phyloP scores from a whole-genome alignment of 371 early-diverging fungal genomes.

The Mucor velutinosus region DNA sequence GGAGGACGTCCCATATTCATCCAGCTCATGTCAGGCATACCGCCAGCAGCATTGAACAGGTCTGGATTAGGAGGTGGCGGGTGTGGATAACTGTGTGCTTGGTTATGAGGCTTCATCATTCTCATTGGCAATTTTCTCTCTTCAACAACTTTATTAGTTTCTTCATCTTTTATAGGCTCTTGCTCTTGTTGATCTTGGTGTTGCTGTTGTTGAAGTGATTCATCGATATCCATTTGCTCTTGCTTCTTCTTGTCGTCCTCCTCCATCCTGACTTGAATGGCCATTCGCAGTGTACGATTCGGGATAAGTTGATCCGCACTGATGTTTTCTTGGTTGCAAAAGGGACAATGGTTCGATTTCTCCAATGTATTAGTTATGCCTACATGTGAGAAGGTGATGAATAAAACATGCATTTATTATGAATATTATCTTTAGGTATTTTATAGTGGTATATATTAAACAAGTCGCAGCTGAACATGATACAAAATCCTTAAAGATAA shows the following conservation, averaged over 20 bases:
- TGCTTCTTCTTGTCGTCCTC: slow-evolving; percentile 28
- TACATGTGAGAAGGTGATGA: slow-evolving; percentile 17
- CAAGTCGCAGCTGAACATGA: slow-evolving; percentile 1
- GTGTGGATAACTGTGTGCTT: slow-evolving; percentile 14
- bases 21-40: slow-evolving; percentile 42
- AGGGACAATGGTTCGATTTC: slow-evolving; percentile 36
- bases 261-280: slow-evolving; percentile 33
- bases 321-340: slow-evolving; percentile 37
- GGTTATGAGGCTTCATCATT: slow-evolving; percentile 18
- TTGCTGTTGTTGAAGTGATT: background rate
- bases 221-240: slow-evolving; percentile 1
- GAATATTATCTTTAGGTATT: slow-evolving; percentile 7
- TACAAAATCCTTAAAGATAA: slow-evolving; percentile 1
- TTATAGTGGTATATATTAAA: background rate
- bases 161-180: slow-evolving; percentile 8
- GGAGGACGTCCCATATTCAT: slow-evolving; percentile 41
- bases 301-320: slow-evolving; percentile 33
- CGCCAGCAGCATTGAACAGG: slow-evolving; percentile 21
- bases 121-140: slow-evolving; percentile 29
- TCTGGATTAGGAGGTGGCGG: slow-evolving; percentile 24
- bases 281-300: slow-evolving; percentile 37
- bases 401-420: slow-evolving; percentile 8
- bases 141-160: slow-evolving; percentile 7
- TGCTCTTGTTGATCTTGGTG: slow-evolving; percentile 2
- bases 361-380: slow-evolving; percentile 37